Conservation (phyloP, 257 asterid genomes). For the Solanum verrucosum region DNA sequence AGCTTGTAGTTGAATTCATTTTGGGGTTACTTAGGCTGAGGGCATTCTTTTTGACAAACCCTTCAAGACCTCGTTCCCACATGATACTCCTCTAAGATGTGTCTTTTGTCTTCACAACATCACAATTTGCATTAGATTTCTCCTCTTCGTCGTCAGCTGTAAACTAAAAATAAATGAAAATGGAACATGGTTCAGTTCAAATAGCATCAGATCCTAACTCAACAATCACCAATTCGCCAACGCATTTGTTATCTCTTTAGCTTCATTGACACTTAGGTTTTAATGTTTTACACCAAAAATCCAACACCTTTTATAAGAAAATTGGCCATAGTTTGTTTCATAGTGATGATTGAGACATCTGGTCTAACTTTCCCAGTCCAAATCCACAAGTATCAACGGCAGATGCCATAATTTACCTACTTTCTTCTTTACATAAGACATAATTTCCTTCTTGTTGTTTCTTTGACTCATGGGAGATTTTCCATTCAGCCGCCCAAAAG, state of each 20-base stretch:
- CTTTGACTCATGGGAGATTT: neutral
- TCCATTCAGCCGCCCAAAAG: neutral
- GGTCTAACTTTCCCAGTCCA: neutral
- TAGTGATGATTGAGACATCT: neutral
- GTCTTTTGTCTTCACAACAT: constrained; percentile 1
- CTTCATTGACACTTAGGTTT: neutral
- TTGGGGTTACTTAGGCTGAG: constrained; percentile 52
- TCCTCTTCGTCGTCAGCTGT: constrained; percentile 15
- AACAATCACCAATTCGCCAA: neutral
- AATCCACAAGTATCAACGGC: neutral
- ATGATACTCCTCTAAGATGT: constrained; percentile 21
- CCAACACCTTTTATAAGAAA: neutral
- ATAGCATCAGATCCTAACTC: constrained; percentile 5
- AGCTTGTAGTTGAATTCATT: constrained; percentile 27
- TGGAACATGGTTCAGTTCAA: neutral
- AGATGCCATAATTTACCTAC: neutral
- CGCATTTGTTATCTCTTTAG: neutral
- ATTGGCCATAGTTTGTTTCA: neutral
- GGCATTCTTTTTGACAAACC: constrained; percentile 53
- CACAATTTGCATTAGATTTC: constrained; percentile 8
- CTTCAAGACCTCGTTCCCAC: constrained; percentile 56
- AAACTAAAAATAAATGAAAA: neutral
- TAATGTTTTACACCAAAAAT: neutral
- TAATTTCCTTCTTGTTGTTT: neutral
- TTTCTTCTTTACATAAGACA: neutral